Evolutionary conservation across 139 green algal genomes (phyloP).

Genomic region (Chlorella sorokiniana): DNA sequence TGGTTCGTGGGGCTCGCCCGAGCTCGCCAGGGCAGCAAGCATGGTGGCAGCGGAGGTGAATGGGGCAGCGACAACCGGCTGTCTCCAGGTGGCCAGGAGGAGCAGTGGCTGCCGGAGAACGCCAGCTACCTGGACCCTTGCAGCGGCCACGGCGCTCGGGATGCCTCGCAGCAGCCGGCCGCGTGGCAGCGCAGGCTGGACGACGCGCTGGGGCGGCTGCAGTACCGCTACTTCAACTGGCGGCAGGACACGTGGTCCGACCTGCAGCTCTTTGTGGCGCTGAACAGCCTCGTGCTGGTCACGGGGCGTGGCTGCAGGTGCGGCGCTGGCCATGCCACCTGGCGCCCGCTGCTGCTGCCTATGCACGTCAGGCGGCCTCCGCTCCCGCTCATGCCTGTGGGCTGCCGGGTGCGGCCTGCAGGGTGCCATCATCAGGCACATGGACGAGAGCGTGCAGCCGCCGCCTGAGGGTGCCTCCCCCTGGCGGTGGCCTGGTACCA

Average conservation of each 20-base stretch:
- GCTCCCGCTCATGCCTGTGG: not conserved
- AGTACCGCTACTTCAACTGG: conserved; percentile 26
- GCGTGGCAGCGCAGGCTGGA: not conserved
- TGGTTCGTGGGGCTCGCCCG: too few relatives aligned
- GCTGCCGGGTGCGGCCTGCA: not conserved
- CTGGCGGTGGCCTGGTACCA: not conserved
- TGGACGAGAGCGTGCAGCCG: not conserved
- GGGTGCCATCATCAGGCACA: not conserved
- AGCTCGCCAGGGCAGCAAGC: not conserved
- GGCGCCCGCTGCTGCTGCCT: not conserved
- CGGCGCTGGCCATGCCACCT: not conserved
- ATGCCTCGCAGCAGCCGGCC: not conserved
- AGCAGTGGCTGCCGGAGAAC: not conserved
- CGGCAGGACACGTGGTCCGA: conserved; percentile 25
- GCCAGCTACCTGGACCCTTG: conserved; percentile 1
- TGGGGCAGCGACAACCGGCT: not conserved
- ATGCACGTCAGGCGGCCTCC: too few relatives aligned
- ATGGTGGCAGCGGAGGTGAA: not conserved
- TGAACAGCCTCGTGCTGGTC: conserved; percentile 2
- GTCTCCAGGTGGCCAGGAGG: not conserved
- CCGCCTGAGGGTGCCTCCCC: not conserved
- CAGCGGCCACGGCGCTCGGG: not conserved
- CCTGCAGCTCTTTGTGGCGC: conserved; percentile 22
- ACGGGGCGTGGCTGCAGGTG: conserved; percentile 4
- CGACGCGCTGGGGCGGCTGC: not conserved